Evolutionary conservation across 2,329 filamentous ascomycete species (phyloP).

Genomic region (Colletotrichum sp.): DNA sequence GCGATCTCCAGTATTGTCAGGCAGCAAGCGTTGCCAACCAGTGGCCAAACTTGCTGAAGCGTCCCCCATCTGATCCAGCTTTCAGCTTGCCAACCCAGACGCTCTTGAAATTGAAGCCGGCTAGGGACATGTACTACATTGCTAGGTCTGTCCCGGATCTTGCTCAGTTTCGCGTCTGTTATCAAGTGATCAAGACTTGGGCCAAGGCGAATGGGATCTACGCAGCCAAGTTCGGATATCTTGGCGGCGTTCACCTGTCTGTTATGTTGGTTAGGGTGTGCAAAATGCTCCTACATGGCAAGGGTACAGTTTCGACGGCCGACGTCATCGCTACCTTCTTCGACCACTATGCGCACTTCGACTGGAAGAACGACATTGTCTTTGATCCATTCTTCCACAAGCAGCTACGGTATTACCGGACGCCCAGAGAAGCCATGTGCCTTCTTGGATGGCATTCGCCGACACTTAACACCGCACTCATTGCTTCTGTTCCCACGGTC

Average conservation of each 20-base stretch:
- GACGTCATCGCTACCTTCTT: slow-evolving; percentile 67
- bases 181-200: slow-evolving; percentile 68
- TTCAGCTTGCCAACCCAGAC: slow-evolving; percentile 62
- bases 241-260: slow-evolving; percentile 70
- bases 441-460: slow-evolving; percentile 68
- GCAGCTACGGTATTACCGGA: slow-evolving; percentile 57
- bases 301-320: slow-evolving; percentile 44
- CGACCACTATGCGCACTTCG: slow-evolving; percentile 63
- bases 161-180: slow-evolving; percentile 61
- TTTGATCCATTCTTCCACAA: slow-evolving; percentile 67
- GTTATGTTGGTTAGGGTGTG: slow-evolving; percentile 65
- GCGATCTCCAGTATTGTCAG: slow-evolving; percentile 72
- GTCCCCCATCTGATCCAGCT: slow-evolving; percentile 55
- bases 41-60: slow-evolving; percentile 52
- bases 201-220: slow-evolving; percentile 67
- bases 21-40: slow-evolving; percentile 30
- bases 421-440: slow-evolving; percentile 64
- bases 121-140: slow-evolving; percentile 67
- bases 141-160: slow-evolving; percentile 64
- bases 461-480: slow-evolving; percentile 62
- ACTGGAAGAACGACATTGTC: slow-evolving; percentile 60
- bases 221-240: slow-evolving; percentile 67
- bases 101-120: slow-evolving; percentile 67
- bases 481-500: slow-evolving; percentile 58
- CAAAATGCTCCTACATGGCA: slow-evolving; percentile 54